Conservation (phyloP, 139 green algal genomes). For the Chlorella sp. region DNA sequence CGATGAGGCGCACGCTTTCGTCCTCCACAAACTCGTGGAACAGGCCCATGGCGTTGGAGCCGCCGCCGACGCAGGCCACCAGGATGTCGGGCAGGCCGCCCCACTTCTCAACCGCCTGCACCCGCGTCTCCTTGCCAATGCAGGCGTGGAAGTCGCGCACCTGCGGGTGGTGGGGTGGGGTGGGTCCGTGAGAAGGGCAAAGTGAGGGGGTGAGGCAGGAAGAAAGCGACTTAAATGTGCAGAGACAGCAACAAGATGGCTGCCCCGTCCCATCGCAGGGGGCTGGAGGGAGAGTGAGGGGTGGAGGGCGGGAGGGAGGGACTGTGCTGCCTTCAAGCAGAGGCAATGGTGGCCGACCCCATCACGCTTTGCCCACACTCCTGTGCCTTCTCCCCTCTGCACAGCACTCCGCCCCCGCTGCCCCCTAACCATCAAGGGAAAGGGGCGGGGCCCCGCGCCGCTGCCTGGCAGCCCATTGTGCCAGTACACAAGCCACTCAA, state of each 20-base stretch:
- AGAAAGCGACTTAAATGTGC: background rate
- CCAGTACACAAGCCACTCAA: too few species aligned
- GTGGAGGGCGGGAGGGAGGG: background rate
- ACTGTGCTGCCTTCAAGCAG: background rate
- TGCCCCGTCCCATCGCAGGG: too few species aligned
- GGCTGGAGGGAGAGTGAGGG: background rate
- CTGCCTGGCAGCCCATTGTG: too few species aligned
- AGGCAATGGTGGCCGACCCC: background rate
- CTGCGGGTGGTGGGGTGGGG: constrained; percentile 35
- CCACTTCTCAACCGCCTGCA: constrained; percentile 86
- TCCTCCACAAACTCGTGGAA: constrained; percentile 99
- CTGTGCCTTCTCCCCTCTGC: background rate
- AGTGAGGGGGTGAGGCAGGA: background rate
- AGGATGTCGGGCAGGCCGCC: constrained; percentile 92
- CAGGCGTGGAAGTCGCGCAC: constrained; percentile 96
- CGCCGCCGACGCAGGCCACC: constrained; percentile 97
- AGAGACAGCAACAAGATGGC: too few species aligned
- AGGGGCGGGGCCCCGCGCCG: too few species aligned
- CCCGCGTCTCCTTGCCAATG: constrained; percentile 92
- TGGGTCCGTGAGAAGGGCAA: background rate
- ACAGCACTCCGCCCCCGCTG: background rate
- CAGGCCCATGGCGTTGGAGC: constrained; percentile 98
- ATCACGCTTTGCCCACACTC: too few species aligned
- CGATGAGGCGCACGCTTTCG: constrained; percentile 78
- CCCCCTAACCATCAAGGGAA: too few species aligned